Conservation (phyloP, 2,329 filamentous ascomycete genomes). For the Rhynchosporium agropyri region DNA sequence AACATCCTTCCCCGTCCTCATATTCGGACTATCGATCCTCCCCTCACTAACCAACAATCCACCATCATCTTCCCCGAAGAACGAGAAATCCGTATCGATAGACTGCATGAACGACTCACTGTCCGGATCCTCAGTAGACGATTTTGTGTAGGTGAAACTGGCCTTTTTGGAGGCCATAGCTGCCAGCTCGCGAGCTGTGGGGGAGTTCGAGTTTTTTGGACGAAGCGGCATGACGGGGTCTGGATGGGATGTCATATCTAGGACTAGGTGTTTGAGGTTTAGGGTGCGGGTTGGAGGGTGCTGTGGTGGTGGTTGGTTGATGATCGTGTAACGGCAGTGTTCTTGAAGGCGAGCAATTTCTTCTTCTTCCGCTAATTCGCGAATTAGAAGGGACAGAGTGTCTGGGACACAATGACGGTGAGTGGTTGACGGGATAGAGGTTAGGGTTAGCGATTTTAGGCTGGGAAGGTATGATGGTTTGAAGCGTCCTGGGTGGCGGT, state of each 20-base stretch:
- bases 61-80: slow-evolving; percentile 33
- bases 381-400: slow-evolving; percentile 27
- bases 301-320: slow-evolving; percentile 7
- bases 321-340: slow-evolving; percentile 3
- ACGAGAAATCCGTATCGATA: slow-evolving; percentile 29
- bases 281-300: neutral
- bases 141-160: slow-evolving; percentile 28
- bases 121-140: slow-evolving; percentile 31
- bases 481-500: slow-evolving; percentile 28
- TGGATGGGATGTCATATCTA: slow-evolving; percentile 28
- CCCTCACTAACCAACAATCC: slow-evolving; percentile 29
- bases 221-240: slow-evolving; percentile 19
- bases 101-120: slow-evolving; percentile 30
- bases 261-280: slow-evolving; percentile 24
- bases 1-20: neutral
- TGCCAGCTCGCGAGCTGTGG: neutral
- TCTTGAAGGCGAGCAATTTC: slow-evolving; percentile 27
- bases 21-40: slow-evolving; percentile 21
- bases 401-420: slow-evolving; percentile 19
- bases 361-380: slow-evolving; percentile 33
- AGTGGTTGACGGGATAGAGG: slow-evolving; percentile 27
- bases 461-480: slow-evolving; percentile 30
- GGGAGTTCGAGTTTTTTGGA: neutral
- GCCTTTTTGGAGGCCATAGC: slow-evolving; percentile 7
- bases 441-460: slow-evolving; percentile 29